Conservation (phyloP, 345 rosid species). For the Populus alba region DNA sequence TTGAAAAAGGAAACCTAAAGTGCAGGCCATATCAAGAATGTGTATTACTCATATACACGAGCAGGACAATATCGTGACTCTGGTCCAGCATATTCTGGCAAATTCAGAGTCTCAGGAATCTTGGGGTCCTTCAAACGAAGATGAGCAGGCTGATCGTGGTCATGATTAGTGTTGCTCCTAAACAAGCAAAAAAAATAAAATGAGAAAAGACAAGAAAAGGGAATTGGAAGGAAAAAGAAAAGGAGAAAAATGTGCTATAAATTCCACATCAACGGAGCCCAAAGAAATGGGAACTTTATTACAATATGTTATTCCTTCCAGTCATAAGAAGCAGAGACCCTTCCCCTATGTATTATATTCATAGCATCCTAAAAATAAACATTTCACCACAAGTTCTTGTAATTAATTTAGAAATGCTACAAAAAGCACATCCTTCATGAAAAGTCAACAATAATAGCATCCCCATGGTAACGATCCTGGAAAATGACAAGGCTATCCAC, state of each 20-base stretch:
- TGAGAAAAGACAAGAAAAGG: neutral
- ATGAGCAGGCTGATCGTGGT: slow-evolving; percentile 92
- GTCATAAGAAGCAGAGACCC: too few species aligned
- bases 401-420: neutral
- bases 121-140: slow-evolving; percentile 64
- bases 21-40: slow-evolving; percentile 1
- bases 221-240: neutral
- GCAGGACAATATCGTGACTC: slow-evolving; percentile 96
- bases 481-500: neutral
- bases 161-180: slow-evolving; percentile 97
- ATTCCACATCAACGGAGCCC: neutral
- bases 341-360: neutral
- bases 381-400: neutral
- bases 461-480: neutral
- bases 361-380: neutral
- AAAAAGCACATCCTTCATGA: neutral
- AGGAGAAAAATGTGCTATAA: neutral
- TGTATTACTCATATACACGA: slow-evolving; percentile 84
- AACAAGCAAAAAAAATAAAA: slow-evolving; percentile 12
- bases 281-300: too few species aligned
- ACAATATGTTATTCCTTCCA: too few species aligned
- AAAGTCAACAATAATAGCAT: neutral
- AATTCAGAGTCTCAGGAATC: slow-evolving; percentile 70
- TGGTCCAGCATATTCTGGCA: slow-evolving; percentile 77
- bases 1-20: slow-evolving; percentile 5